Evolutionary conservation across 1,139 yeast species (phyloP).

Genomic region (Zygoascus meyerae): DNA sequence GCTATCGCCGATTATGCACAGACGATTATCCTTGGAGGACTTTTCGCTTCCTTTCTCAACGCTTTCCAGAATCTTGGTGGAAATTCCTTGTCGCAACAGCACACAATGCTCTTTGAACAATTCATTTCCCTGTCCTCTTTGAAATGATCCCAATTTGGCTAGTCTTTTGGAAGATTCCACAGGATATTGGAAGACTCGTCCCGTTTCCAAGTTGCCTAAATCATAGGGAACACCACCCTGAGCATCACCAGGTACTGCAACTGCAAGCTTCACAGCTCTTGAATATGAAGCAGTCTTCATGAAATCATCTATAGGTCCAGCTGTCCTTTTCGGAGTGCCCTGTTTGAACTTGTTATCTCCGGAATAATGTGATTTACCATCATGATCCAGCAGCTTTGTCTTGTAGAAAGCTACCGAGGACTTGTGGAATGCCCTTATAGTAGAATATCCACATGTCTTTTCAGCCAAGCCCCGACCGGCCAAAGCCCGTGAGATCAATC

Average conservation of each 20-base stretch:
- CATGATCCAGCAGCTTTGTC: conserved; percentile 2
- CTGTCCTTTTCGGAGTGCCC: conserved; percentile 29
- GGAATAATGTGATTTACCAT: conserved; percentile 5
- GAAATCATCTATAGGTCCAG: conserved; percentile 30
- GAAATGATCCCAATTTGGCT: conserved; percentile 41
- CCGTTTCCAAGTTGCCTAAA: conserved; percentile 15
- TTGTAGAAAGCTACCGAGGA: neutral
- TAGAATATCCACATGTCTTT: too few species aligned
- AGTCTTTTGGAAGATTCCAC: conserved; percentile 27
- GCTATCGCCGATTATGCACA: conserved; percentile 59
- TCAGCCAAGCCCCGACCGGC: too few species aligned
- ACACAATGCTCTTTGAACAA: conserved; percentile 44
- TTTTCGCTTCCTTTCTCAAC: conserved; percentile 24
- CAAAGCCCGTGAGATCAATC: too few species aligned
- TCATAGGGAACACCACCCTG: conserved; percentile 17
- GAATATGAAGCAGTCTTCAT: conserved; percentile 31
- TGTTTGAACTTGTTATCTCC: conserved; percentile 19
- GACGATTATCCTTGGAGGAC: conserved; percentile 43
- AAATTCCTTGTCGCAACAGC: conserved; percentile 37
- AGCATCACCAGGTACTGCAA: conserved; percentile 16
- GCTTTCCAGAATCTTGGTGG: conserved; percentile 31
- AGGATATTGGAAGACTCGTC: conserved; percentile 22
- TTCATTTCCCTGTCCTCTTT: conserved; percentile 49
- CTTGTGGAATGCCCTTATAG: too few species aligned
- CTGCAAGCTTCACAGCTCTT: conserved; percentile 22